These are phyloP conservation scores for Magnusiomyces paraingens DNA, from an alignment of 1,139 yeast genomes.

Conservation along the genomic window DNA sequence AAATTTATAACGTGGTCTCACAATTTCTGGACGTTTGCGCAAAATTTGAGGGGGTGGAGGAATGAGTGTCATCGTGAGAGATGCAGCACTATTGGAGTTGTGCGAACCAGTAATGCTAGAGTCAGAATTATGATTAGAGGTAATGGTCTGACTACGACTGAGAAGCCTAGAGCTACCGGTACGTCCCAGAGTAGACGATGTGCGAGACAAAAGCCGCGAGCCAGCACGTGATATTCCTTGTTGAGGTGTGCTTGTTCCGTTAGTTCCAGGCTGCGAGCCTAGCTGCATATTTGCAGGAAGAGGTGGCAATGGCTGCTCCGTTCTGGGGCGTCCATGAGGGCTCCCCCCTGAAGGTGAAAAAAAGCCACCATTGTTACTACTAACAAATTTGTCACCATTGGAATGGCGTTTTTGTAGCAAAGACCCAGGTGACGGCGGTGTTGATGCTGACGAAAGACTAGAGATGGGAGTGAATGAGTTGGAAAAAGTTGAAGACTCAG, in stretches of 20 bases:
- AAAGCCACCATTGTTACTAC: too few relatives aligned
- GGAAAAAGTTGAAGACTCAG: constrained; percentile 15
- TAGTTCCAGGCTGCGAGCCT: too few relatives aligned
- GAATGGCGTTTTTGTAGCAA: constrained; percentile 2
- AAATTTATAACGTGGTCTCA: constrained; percentile 25
- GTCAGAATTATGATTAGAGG: too few relatives aligned
- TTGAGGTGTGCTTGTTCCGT: too few relatives aligned
- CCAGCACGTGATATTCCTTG: neutral
- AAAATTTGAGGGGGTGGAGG: constrained; percentile 31
- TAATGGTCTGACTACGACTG: too few relatives aligned
- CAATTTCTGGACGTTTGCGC: constrained; percentile 26
- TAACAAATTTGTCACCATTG: neutral
- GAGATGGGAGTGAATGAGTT: constrained; percentile 21
- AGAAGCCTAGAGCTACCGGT: neutral
- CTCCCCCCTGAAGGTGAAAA: neutral
- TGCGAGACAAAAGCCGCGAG: neutral
- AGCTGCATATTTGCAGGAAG: neutral
- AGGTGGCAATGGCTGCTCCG: constrained; percentile 1
- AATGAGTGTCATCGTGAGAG: constrained; percentile 26
- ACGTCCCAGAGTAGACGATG: neutral
- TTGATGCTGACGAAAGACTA: constrained; percentile 17
- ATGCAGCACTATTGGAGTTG: constrained; percentile 6
- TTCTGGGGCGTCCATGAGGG: neutral
- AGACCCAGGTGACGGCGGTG: constrained; percentile 22
- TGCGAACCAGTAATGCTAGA: neutral